Percentiles rank a stretch among this genome's conserved stretches.
These are phyloP conservation scores for Aspergillus novofumigatus DNA, from an alignment of 2,329 filamentous ascomycete species.

Conservation along the genomic window DNA sequence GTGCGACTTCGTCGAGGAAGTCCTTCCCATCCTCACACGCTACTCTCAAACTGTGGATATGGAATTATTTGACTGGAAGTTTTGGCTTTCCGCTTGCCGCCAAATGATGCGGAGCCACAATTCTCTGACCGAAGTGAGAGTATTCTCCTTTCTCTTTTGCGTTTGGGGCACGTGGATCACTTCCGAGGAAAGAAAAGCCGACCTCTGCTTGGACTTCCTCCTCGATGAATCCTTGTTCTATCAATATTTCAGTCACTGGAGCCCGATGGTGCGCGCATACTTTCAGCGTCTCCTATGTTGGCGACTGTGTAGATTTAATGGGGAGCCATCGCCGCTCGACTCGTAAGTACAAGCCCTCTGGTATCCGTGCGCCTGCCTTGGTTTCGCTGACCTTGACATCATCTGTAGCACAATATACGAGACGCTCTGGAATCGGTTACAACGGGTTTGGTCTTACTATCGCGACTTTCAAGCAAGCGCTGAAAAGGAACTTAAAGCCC, in stretches of 20 bases:
- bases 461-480: conserved; percentile 68
- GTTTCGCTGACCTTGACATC: conserved; percentile 6
- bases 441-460: conserved; percentile 73
- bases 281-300: conserved; percentile 89
- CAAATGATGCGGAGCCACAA: conserved; percentile 79
- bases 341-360: conserved; percentile 50
- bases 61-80: conserved; percentile 57
- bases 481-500: conserved; percentile 51
- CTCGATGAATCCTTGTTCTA: conserved; percentile 72
- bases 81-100: conserved; percentile 78
- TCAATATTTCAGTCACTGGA: conserved; percentile 88
- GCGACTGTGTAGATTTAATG: conserved; percentile 75
- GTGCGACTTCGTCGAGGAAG: conserved; percentile 87
- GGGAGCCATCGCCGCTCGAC: conserved; percentile 61
- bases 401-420: conserved; percentile 63
- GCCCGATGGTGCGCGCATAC: conserved; percentile 89
- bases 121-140: conserved; percentile 81
- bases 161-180: conserved; percentile 70
- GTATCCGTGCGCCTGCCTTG: not conserved
- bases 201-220: conserved; percentile 70
- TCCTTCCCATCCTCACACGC: conserved; percentile 62
- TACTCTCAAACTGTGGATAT: conserved; percentile 50
- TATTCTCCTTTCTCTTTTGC: conserved; percentile 76
- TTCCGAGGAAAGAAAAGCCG: conserved; percentile 63
- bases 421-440: conserved; percentile 63